Base-by-base conservation (phyloP, 2,329 filamentous ascomycete genomes). In the Sphaerostilbella broomeana region DNA sequence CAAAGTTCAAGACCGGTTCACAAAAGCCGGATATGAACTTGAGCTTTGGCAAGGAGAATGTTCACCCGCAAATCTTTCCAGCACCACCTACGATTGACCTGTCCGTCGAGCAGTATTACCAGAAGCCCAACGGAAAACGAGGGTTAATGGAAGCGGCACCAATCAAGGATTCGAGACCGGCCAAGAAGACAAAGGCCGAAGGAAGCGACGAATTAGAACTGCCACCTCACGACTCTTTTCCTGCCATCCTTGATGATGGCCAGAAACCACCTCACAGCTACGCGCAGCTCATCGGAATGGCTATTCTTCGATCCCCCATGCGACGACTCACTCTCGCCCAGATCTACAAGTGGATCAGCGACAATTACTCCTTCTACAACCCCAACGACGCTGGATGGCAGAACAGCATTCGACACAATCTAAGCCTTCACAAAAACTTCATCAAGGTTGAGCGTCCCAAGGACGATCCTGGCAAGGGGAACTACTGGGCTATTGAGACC, bases 271-370 rank as follows among this genome's bases (percentile, higher is more conserved):
- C 80, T 5, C 87, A 90, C 63, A 97, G 89, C 65, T 98, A 98
- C 59, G 90, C 92, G 15, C 85, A 84, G 51, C 74, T 98, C 51
- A 97, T 97, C 49, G 92, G 86, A 57, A 95, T 95, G 89, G 88
- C 92, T 36, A 95, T 98, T 52, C 71, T 97, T 16, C 81, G 89
- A 46, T 86, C 92, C 4, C 82, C 85, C 10, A 79, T 82, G 45
- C 81, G 88, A 44, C 83, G 86, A 37, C 72, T 97, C 46, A 97
- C 92, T 1, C 73, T 98, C 13, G 81, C 88, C 18, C 88, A 95
- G 61, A 98, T 98, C 51, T 98, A 97, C 73, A 95, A 94, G 59
- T 98, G 92, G 90, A 97, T 98, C 53, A 94, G 87, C n/a, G 86
- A 94, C 59, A 89, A 83, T 13, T 97, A 85, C 59, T 81, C 77